Conservation (phyloP, 805 yeast species). For the Kodamaea hsintzibuensis region DNA sequence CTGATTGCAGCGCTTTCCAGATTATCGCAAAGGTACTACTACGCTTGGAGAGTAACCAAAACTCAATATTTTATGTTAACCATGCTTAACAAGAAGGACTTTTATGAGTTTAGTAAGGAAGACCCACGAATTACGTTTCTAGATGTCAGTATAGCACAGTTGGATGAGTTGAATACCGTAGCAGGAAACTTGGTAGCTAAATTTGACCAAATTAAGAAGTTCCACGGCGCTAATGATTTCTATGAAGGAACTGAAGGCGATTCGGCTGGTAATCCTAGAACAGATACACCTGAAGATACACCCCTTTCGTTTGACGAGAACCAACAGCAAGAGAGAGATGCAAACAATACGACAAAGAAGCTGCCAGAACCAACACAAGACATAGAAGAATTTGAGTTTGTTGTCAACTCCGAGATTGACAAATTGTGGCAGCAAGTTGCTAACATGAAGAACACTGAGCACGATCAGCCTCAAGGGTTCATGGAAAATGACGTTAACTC, state of each 20-base stretch:
- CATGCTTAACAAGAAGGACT: not conserved
- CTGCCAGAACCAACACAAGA: conserved; percentile 1
- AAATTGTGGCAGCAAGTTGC: conserved; percentile 37
- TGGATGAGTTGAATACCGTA: conserved; percentile 28
- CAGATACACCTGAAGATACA: not conserved
- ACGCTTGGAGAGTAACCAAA: conserved; percentile 68
- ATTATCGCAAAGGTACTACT: conserved; percentile 50
- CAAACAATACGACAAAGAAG: not conserved
- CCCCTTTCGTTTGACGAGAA: not conserved
- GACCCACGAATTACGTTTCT: conserved; percentile 9
- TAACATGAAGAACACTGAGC: conserved; percentile 20
- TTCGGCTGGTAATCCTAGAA: not conserved
- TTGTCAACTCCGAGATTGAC: conserved; percentile 34
- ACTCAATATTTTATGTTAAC: conserved; percentile 17
- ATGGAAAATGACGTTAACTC: not conserved
- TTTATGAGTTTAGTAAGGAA: conserved; percentile 21
- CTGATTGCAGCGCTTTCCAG: conserved; percentile 15
- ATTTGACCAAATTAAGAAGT: conserved; percentile 18
- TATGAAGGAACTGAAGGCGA: not conserved
- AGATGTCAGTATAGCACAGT: conserved; percentile 20
- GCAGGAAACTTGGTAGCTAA: conserved; percentile 26
- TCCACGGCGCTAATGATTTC: conserved; percentile 1
- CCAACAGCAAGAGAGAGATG: not conserved
- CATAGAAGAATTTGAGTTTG: conserved; percentile 17
- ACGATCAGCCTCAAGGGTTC: not conserved